Evolutionary conservation across 148 eudicot species (phyloP), one percentile per base, ranked within the genome.

Genomic region (Chenopodium suecicum): DNA sequence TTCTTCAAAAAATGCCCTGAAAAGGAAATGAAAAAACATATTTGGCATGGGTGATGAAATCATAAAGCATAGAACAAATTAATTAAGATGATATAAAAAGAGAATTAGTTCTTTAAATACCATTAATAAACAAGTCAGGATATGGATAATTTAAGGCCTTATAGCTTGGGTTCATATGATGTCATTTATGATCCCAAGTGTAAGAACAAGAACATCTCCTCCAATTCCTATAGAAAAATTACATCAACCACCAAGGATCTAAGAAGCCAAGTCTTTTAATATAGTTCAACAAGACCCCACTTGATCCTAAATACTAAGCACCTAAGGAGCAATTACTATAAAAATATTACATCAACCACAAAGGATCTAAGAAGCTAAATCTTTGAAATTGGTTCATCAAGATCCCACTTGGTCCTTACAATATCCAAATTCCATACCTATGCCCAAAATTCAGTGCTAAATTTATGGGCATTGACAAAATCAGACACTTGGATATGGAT

Each of bases 1-100:
- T 88, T 97, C 89, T 88, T 94, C 83, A 97, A 86, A 82, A 97
- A 97, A 74, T 97, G 99, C 82, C 99, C 99, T 97, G 95, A 84
- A 88, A 81, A 83, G 32, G 20, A 64, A 77, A 66, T 31, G 37
- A 77, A 65, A 73, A 22, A 20, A 71, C 25, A 22, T 12, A 32
- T 19, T 41, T 50, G 71, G 66, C 75, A 31, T 32, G 58, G n/a
- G 10, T 67, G n/a, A 44, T 4, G 7, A 69, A 46, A 67, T 25
- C 31, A 47, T 47, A 50, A 13, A n/a, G 0, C 68, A 83, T 54
- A 60, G 4, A n/a, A 62, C 70, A 68, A 46, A 22, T 16, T 19
- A 69, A 58, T 64, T 65, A 29, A 78, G 10, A 4, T 11, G 19
- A 71, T 46, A n/a, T 17, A 10, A 73, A 46, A 44, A 68, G 32